These are phyloP conservation scores for Barnettozyma salicaria DNA, from an alignment of 805 yeast genomes.

Conservation along the genomic window DNA sequence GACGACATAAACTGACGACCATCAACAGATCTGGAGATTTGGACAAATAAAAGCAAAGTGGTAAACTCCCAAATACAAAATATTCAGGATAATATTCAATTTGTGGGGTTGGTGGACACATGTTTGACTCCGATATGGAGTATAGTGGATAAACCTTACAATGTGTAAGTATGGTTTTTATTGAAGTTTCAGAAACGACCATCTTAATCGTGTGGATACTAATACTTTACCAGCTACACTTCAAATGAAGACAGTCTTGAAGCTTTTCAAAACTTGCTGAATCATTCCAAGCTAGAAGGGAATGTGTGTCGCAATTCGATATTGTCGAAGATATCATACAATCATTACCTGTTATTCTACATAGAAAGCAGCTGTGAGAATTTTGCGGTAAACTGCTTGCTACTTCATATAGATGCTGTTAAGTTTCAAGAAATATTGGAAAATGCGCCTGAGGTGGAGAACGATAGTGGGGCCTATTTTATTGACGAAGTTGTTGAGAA, in stretches of 20 bases:
- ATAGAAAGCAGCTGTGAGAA: slow-evolving; percentile 10
- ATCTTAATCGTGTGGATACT: not conserved
- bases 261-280: slow-evolving; percentile 15
- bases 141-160: slow-evolving; percentile 25
- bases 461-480: slow-evolving; percentile 9
- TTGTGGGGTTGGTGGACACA: slow-evolving; percentile 19
- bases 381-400: slow-evolving; percentile 17
- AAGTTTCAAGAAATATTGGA: slow-evolving; percentile 10
- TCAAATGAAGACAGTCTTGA: slow-evolving; percentile 10
- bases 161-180: slow-evolving; percentile 20
- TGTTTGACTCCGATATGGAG: slow-evolving; percentile 23
- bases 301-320: slow-evolving; percentile 13
- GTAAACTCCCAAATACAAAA: slow-evolving; percentile 17
- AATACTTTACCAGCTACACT: slow-evolving; percentile 14
- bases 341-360: slow-evolving; percentile 18
- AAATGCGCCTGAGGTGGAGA: not conserved
- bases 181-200: too few relatives aligned
- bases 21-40: slow-evolving; percentile 23
- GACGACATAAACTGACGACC: too few relatives aligned
- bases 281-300: slow-evolving; percentile 14
- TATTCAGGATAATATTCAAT: slow-evolving; percentile 6
- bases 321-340: slow-evolving; percentile 10
- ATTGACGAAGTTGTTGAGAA: slow-evolving; percentile 18
- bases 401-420: slow-evolving; percentile 14
- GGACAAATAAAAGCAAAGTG: slow-evolving; percentile 25